Conservation (phyloP, 208 protist genomes). For the Sergeia podlipaevii region DNA sequence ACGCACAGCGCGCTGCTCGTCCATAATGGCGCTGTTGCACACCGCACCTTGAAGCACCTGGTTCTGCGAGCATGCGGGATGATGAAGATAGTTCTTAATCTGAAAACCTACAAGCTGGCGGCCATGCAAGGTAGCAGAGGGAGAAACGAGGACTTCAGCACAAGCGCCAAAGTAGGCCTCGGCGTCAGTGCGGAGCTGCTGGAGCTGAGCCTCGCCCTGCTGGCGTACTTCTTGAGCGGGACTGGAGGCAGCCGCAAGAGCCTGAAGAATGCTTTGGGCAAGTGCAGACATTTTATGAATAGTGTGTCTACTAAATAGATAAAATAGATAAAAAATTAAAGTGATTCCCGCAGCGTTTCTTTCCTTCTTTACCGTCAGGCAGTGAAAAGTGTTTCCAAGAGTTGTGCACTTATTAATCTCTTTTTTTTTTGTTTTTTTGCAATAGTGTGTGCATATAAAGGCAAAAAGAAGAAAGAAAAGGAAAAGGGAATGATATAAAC, state of each 20-base stretch:
- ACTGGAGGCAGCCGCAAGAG: conserved; percentile 60
- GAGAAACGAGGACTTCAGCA: conserved; percentile 49
- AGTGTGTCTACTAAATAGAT: too few species aligned
- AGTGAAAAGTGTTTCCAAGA: too few species aligned
- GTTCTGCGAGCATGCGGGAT: conserved; percentile 53
- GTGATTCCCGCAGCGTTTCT: too few species aligned
- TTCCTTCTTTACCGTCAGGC: too few species aligned
- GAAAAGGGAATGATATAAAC: neutral
- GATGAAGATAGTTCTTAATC: conserved; percentile 68
- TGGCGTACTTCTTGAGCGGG: conserved; percentile 41
- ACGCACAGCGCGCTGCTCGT: conserved; percentile 57
- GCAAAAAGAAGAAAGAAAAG: conserved; percentile 3
- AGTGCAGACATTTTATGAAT: conserved; percentile 14
- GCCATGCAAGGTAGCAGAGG: conserved; percentile 27
- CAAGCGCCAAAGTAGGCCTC: conserved; percentile 59
- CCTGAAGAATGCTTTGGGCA: conserved; percentile 53
- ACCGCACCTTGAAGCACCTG: conserved; percentile 39
- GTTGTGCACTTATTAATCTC: too few species aligned
- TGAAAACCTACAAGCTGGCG: conserved; percentile 64
- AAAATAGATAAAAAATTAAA: too few species aligned
- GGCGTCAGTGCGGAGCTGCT: conserved; percentile 46
- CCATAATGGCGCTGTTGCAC: conserved; percentile 53
- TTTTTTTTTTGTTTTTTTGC: neutral
- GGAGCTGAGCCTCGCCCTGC: conserved; percentile 50
- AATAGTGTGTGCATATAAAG: conserved; percentile 9